These are phyloP conservation scores for Mycena filopes DNA, from an alignment of 768 basidiomycete genomes.

Conservation along the genomic window DNA sequence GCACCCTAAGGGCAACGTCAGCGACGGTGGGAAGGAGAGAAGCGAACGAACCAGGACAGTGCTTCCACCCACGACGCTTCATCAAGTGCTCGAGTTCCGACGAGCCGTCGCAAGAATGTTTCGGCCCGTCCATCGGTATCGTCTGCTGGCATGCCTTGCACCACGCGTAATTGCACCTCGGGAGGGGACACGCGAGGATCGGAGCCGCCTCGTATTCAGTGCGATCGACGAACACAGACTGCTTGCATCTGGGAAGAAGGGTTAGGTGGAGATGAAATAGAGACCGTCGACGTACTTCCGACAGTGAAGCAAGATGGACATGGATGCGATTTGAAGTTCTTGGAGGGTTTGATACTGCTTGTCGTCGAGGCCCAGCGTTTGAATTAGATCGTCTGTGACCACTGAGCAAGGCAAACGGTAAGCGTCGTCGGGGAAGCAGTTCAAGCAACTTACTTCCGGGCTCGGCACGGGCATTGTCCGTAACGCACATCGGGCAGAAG, in stretches of 20 bases:
- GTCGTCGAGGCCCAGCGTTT: conserved; percentile 58
- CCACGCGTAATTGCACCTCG: conserved; percentile 62
- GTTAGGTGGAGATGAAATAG: background rate
- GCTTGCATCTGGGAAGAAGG: conserved; percentile 54
- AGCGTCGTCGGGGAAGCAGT: conserved; percentile 38
- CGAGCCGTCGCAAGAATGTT: conserved; percentile 69
- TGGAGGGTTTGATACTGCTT: conserved; percentile 51
- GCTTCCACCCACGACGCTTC: conserved; percentile 68
- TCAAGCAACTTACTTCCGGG: conserved; percentile 31
- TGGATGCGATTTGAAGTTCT: conserved; percentile 58
- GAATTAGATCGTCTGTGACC: conserved; percentile 52
- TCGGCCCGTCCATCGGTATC: conserved; percentile 49
- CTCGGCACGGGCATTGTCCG: conserved; percentile 47
- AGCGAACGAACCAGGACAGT: conserved; percentile 61
- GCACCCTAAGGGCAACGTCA: conserved; percentile 47
- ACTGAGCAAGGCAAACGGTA: conserved; percentile 43
- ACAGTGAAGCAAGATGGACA: conserved; percentile 59
- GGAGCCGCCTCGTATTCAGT: conserved; percentile 52
- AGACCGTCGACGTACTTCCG: conserved; percentile 50
- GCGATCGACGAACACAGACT: conserved; percentile 61
- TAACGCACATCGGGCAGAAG: conserved; percentile 66
- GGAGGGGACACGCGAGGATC: conserved; percentile 61
- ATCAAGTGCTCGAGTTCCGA: conserved; percentile 64
- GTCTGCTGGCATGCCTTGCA: conserved; percentile 68
- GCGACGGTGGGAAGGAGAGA: background rate